Evolutionary conservation across 768 basidiomycete species (phyloP), one percentile per base, ranked within the genome.

Genomic region (Leccinum variicolor): DNA sequence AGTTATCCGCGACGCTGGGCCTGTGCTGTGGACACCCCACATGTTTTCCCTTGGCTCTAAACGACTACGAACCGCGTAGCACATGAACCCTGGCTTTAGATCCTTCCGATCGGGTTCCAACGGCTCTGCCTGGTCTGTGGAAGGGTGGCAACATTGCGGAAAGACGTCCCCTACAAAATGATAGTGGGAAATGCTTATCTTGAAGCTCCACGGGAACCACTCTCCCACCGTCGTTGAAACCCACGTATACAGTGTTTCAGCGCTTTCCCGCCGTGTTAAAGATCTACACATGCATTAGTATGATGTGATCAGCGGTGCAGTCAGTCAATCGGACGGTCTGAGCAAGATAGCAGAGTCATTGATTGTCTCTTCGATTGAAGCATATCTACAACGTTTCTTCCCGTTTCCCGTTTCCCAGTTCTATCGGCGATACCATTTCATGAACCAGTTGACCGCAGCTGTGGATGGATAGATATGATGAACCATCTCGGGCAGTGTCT

Each of bases 91-190:
- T 19, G n/a, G 4, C 47, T 31, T n/a, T 21, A 1, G 28, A 45
- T 53, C 19, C 19, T 14, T 50, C 19, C 10, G 28, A n/a, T 33
- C 39, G 6, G 3, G 25, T 10, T 41, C 39, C 39, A 60, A n/a
- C 47, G 36, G 45, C 60, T 66, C 33, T 58, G 62, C 29, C 31
- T 64, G 28, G 11, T 54, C 33, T 62, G 62, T 26, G 51, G 62
- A 39, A 41, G 50, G 45, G 19, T 2, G 58, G 65, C 3, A 56
- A 66, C 53, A 5, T 56, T 56, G 48, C 54, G 6, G 31, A 51
- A 46, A 26, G 34, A 31, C 54, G 57, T 29, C 54, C 50, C 26
- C 17, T 7, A 28, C 26, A 19, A 33, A 39, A 17, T 17, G n/a
- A 41, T 17, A 46, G 15, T 52, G 36, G 21, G 48, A 52, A 17